Conservation (phyloP, 2,329 filamentous ascomycete genomes). For the Arthroderma sp. region DNA sequence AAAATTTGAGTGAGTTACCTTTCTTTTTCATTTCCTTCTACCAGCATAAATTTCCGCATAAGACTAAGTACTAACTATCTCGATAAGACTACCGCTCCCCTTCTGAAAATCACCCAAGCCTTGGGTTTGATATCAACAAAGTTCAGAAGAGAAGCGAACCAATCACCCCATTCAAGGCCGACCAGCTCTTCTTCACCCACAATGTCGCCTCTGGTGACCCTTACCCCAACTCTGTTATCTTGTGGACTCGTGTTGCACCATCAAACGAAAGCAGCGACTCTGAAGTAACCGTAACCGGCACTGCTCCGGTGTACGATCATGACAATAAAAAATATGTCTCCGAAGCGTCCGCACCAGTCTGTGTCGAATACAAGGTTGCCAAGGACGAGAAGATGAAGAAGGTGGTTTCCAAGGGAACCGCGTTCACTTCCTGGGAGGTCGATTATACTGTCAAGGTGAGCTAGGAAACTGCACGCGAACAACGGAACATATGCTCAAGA, state of each 20-base stretch:
- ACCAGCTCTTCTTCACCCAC: slow-evolving; percentile 50
- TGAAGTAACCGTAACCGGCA: slow-evolving; percentile 40
- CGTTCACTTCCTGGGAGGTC: slow-evolving; percentile 58
- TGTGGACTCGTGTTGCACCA: slow-evolving; percentile 31
- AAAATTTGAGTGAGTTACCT: too few species aligned
- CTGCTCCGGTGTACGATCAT: slow-evolving; percentile 33
- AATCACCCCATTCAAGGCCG: slow-evolving; percentile 30
- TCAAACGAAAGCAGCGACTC: slow-evolving; percentile 34
- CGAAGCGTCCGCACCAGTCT: slow-evolving; percentile 51
- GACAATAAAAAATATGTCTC: slow-evolving; percentile 36
- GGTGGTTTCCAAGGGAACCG: slow-evolving; percentile 44
- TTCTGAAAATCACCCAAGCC: slow-evolving; percentile 47
- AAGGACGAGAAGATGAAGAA: slow-evolving; percentile 34
- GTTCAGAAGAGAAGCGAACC: slow-evolving; percentile 44
- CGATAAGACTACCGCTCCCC: slow-evolving; percentile 46
- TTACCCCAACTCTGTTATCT: slow-evolving; percentile 30
- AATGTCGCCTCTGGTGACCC: slow-evolving; percentile 41
- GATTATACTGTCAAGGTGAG: slow-evolving; percentile 60
- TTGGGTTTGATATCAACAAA: slow-evolving; percentile 52
- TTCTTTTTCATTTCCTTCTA: too few species aligned
- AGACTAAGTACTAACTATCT: too few species aligned
- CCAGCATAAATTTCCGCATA: too few species aligned
- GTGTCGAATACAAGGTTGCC: slow-evolving; percentile 52
- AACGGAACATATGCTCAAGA: not conserved
- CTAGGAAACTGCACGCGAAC: not conserved